Percentiles rank a stretch among this genome's conserved stretches.
phyloP scores from a whole-genome alignment of 208 protist species.

The Crithidia sp. region DNA sequence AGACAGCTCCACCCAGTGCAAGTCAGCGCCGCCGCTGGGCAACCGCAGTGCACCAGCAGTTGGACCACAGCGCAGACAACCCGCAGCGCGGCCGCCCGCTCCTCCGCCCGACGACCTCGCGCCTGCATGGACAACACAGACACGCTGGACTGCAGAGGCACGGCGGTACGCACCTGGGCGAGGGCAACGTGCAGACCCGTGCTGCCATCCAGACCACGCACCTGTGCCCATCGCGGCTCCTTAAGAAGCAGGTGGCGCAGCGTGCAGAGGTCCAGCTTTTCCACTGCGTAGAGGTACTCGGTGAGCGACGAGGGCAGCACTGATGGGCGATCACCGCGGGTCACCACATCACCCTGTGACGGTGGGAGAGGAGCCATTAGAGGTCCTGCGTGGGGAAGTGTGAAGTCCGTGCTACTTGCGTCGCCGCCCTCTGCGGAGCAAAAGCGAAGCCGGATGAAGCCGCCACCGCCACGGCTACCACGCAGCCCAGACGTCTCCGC shows the following conservation, averaged over 20 bases:
- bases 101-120: slow-evolving; percentile 5
- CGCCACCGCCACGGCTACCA: neutral
- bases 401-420: neutral
- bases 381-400: slow-evolving; percentile 1
- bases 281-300: slow-evolving; percentile 65
- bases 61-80: slow-evolving; percentile 43
- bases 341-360: too few species aligned
- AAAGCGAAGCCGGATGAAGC: slow-evolving; percentile 6
- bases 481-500: neutral
- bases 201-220: slow-evolving; percentile 64
- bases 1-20: slow-evolving; percentile 55
- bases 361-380: neutral
- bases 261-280: slow-evolving; percentile 58
- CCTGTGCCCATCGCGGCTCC: slow-evolving; percentile 28
- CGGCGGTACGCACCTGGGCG: slow-evolving; percentile 16
- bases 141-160: neutral
- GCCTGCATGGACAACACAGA: neutral
- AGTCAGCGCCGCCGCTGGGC: slow-evolving; percentile 35
- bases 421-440: neutral
- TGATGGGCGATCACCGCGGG: neutral
- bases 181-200: slow-evolving; percentile 63
- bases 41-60: slow-evolving; percentile 62
- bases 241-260: slow-evolving; percentile 48
- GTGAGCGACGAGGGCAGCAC: slow-evolving; percentile 48
- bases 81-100: slow-evolving; percentile 36